Base-by-base conservation (phyloP, 345 rosid genomes). In the Hypericum perforatum region DNA sequence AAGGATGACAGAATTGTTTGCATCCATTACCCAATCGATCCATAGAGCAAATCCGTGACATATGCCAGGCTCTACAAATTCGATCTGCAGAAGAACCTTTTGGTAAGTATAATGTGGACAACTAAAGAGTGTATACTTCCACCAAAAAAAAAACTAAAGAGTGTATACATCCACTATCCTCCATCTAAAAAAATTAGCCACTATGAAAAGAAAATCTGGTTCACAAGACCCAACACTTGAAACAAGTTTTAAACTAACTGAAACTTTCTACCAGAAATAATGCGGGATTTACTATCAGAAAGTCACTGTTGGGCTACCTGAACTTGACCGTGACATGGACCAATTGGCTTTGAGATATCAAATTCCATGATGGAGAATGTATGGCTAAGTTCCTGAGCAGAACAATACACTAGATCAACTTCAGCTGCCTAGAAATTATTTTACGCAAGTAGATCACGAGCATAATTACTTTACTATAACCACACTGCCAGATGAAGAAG, bases 1-100 rank as follows among this genome's bases (percentile, higher is more conserved):
- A 63, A 81, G 22, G 22, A 85, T 68, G 0, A 66, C 64, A 32
- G 78, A 70, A 45, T 74, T 69, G 48, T 71, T 73, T 13, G 74
- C 60, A 72, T 88, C 94, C 85, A 92, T 71, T 57, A 81, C 86
- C 96, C 94, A 85, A 62, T 92, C 98, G 56, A 92, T 74, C 98
- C 98, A 85, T 12, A 92, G 64, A 44, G 64, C 94, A 66, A 88
- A 76, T 52, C 95, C 94, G 55, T 92, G 97, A 72, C 97, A 92
- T 16, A 72, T 63, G 55, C 95, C 97, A 7, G 63, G 38, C 58
- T 76, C 68, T 0, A 65, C 63, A 55, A 92, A 82, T 60, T 82
- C 77, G 41, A 88, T 76, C 96, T 91, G 73, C 46, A 43, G n/a
- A 9, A 1, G 5, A 8, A 12, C 41, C 41, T 47, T 37, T 49